Evolutionary conservation across 768 basidiomycete genomes (phyloP), one percentile per base, ranked within the genome.

Genomic region (Podaxis carcinomalis): DNA sequence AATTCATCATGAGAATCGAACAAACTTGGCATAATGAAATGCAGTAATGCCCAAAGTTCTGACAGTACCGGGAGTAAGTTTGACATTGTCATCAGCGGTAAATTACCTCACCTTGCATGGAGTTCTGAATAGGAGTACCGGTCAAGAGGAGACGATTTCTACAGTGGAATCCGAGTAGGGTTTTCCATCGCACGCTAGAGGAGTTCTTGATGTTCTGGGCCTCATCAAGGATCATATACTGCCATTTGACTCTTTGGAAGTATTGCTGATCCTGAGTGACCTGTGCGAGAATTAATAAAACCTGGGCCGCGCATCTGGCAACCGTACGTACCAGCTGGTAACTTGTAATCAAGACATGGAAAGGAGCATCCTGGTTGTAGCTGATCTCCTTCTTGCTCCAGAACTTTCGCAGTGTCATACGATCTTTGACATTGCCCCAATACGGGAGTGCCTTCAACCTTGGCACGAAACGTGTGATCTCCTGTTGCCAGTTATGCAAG

Each of bases 151-250:
- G 80, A 47, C 97, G 85, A 74, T 99, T 99, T 57, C 97, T 85
- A 69, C 96, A 98, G 35, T 95, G 93, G 73, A 98, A 94, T 16
- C 93, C 91, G 50, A 99, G 85, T 16, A 98, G 78, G 0, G 95
- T 96, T 75, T 98, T 98, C 97, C 97, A 99, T 46, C 97, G 83
- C 7, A 93, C 91, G 73, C 92, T 94, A 23, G 92, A 86, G 23
- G 97, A 95, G 69, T 95, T 96, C 80, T 99, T 99, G 81, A 99
- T 98, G 59, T 98, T 98, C 74, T 99, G 97, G 1, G 97, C 97
- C 74, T 99, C 97, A 68, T 99, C 97, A n/a, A 99, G 81, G 62
- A 99, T 86, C 96, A 98, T 98, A 71, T 98, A 99, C 75, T 99
- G 97, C 97, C 97, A 99, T 69, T 94, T 96, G 64, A 98, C 89